Evolutionary conservation across 2,329 filamentous ascomycete genomes (phyloP), one percentile per base, ranked within the genome.

Genomic region (Ceratocystis eucalypticola): DNA sequence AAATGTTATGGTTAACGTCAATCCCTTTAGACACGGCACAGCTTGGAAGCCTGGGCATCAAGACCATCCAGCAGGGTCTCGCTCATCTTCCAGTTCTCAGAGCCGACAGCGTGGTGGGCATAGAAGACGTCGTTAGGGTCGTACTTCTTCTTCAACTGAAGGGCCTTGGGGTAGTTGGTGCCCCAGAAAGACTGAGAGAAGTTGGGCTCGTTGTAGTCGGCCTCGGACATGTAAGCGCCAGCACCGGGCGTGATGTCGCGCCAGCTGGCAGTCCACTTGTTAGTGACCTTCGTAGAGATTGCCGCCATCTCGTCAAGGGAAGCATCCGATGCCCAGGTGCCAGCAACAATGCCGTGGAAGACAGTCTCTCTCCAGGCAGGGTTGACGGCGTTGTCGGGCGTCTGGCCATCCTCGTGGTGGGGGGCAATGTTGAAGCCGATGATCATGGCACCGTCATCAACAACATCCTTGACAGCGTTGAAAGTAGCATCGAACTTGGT

Each of bases 201-300:
- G 65, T 78, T 70, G 1, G 75, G 76, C 71, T 82, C 75, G 67
- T 76, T 74, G 53, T 79, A 77, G 71, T 83, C 78, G 1, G 75
- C 78, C 74, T 84, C 82, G 68, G 81, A 82, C 70, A 80, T 71
- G 69, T 82, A 82, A 3, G 77, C 74, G 3, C 79, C 79, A 1
- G 72, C 72, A 1, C 74, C 76, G 2, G 77, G 78, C 0, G 77
- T 75, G 5, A 74, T 72, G 5, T 70, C 72, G 28, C 75, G 73
- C 71, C 48, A 73, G 70, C 8, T 44, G 69, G 46, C 65, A 22
- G 71, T 72, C n/a, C 65, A 71, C 20, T 68, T 68, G 2, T 71
- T 66, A 5, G 69, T 69, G 48, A 71, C 61, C 10, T 71, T 72
- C 15, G 71, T 28, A 50, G 61, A 48, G n/a, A 70, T 65, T 46